These are phyloP conservation scores for Calonectria pseudoturangicola DNA, from an alignment of 2,329 filamentous ascomycete species.

Conservation along the genomic window DNA sequence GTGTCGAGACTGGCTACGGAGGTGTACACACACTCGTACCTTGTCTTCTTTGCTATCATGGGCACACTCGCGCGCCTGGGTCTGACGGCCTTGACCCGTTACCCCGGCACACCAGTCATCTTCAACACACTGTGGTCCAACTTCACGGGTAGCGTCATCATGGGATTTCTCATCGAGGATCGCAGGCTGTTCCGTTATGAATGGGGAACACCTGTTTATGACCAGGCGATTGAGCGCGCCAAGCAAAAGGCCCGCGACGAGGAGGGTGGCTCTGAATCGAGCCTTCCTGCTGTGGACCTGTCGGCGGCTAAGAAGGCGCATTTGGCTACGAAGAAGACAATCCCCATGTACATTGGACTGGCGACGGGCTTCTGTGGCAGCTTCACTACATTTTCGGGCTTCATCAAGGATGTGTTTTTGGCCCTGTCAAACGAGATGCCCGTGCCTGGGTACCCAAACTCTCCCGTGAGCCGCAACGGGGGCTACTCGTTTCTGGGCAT, in stretches of 20 bases:
- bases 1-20: constrained; percentile 73
- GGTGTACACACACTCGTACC: constrained; percentile 85
- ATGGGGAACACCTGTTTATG: constrained; percentile 71
- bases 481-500: constrained; percentile 91
- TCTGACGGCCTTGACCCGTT: constrained; percentile 85
- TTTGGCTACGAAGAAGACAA: constrained; percentile 84
- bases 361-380: constrained; percentile 92
- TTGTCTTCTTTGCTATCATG: constrained; percentile 89
- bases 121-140: constrained; percentile 92
- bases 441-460: constrained; percentile 59
- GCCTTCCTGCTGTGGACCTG: constrained; percentile 57
- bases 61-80: constrained; percentile 90
- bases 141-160: constrained; percentile 84
- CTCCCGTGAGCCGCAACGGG: constrained; percentile 72
- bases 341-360: constrained; percentile 91
- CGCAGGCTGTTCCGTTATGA: constrained; percentile 82
- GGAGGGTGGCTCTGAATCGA: constrained; percentile 56
- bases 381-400: constrained; percentile 92
- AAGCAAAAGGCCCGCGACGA: constrained; percentile 61
- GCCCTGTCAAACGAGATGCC: constrained; percentile 84
- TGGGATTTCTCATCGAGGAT: constrained; percentile 92
- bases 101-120: constrained; percentile 83
- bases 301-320: constrained; percentile 74
- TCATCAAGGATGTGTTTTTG: constrained; percentile 87
- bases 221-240: constrained; percentile 58